These are phyloP conservation scores for Eragrostis curvula DNA, from an alignment of 176 grass and related monocot genomes.

Conservation along the genomic window DNA sequence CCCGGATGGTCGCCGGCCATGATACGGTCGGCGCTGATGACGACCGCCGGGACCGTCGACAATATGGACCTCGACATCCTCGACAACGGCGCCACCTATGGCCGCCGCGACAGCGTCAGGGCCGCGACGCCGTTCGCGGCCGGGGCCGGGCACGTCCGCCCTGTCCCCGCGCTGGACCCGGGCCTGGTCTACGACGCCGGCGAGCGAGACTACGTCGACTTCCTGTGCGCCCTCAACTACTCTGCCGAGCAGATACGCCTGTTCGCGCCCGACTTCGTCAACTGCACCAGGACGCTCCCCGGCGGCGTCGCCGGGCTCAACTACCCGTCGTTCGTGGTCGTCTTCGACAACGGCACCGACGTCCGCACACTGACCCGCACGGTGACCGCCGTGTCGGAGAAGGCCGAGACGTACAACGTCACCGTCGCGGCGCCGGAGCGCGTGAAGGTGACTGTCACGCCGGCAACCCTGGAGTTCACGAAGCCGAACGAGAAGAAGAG, in stretches of 20 bases:
- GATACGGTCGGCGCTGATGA: not conserved
- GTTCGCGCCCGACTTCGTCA: conserved; percentile 1
- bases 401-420: conserved; percentile 5
- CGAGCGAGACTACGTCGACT: not conserved
- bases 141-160: not conserved
- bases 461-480: conserved; percentile 11
- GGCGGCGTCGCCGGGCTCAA: conserved; percentile 22
- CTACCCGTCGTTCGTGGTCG: conserved; percentile 22
- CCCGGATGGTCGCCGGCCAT: not conserved
- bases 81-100: not conserved
- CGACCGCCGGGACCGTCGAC: not conserved
- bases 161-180: not conserved
- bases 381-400: conserved; percentile 10
- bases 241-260: not conserved
- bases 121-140: conserved; percentile 6
- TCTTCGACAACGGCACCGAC: not conserved
- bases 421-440: not conserved
- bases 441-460: conserved; percentile 23
- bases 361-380: not conserved
- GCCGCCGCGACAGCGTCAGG: not conserved
- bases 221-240: conserved; percentile 22
- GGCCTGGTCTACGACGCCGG: not conserved
- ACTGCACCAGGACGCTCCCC: not conserved
- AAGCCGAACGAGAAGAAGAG: not conserved
- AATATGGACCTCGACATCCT: not conserved